phyloP scores from a whole-genome alignment of 306 rosid species.

The Sindora glabra region DNA sequence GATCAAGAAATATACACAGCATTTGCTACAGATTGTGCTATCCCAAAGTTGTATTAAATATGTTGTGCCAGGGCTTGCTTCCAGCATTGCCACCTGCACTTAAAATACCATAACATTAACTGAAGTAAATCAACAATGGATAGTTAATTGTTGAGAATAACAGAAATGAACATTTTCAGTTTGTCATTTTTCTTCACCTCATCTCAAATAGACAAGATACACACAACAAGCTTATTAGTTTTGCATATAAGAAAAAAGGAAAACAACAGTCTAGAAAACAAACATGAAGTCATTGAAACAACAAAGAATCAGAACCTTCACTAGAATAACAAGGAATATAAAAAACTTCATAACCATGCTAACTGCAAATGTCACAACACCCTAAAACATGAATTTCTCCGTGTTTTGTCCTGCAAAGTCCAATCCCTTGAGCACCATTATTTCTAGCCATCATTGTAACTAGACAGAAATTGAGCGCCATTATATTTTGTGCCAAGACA shows the following conservation, averaged over 20 bases:
- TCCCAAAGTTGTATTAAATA: too few relatives aligned
- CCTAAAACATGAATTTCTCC: too few relatives aligned
- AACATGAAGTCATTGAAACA: not conserved
- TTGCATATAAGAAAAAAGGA: not conserved
- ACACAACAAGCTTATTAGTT: not conserved
- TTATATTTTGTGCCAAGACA: too few relatives aligned
- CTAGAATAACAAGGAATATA: too few relatives aligned
- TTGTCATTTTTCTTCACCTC: not conserved
- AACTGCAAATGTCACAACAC: too few relatives aligned
- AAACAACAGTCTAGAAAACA: not conserved
- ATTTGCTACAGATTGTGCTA: too few relatives aligned
- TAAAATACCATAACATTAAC: not conserved
- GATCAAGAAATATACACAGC: too few relatives aligned
- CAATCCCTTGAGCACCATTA: too few relatives aligned
- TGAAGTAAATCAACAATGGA: not conserved
- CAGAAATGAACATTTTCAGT: not conserved
- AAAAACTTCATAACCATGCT: too few relatives aligned
- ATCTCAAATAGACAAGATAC: not conserved
- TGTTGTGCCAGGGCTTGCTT: constrained; percentile 65
- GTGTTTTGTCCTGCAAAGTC: too few relatives aligned
- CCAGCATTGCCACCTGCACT: constrained; percentile 80
- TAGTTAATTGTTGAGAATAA: not conserved
- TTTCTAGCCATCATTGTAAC: too few relatives aligned
- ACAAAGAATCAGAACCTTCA: not conserved
- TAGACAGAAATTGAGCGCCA: too few relatives aligned